A percentile compares a stretch with the other conserved stretches of the same genome.
phyloP scores from a whole-genome alignment of 1,139 yeast genomes.

The Kodamaea derodonti region DNA sequence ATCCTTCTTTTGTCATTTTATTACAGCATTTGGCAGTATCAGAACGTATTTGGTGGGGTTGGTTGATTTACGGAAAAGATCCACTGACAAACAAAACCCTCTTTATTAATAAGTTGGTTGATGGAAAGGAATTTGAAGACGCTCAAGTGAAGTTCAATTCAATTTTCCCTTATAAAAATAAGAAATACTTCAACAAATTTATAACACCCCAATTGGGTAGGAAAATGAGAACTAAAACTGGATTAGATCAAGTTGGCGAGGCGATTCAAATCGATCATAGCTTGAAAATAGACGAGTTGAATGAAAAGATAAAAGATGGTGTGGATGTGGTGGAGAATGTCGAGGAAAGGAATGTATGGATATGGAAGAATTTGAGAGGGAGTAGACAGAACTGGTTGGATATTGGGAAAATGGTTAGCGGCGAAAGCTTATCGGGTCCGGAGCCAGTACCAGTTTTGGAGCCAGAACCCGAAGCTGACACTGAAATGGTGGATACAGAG shows the following conservation, averaged over 20 bases:
- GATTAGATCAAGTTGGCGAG: conserved; percentile 21
- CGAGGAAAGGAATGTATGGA: conserved; percentile 24
- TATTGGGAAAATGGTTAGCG: conserved; percentile 11
- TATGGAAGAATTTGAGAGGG: conserved; percentile 30
- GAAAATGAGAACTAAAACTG: conserved; percentile 35
- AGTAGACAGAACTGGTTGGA: conserved; percentile 17
- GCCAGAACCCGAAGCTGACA: too few relatives aligned
- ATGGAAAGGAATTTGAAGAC: conserved; percentile 19
- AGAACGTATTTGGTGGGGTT: conserved; percentile 41
- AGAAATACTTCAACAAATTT: conserved; percentile 38
- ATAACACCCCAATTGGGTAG: conserved; percentile 45
- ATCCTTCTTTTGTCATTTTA: conserved; percentile 25
- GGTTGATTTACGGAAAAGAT: conserved; percentile 41
- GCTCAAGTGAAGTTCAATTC: conserved; percentile 15
- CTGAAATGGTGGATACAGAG: neutral
- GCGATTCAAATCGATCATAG: conserved; percentile 4
- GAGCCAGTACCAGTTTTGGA: too few relatives aligned
- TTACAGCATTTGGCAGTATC: conserved; percentile 24
- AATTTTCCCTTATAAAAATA: conserved; percentile 28
- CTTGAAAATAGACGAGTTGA: conserved; percentile 10
- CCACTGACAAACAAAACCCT: conserved; percentile 27
- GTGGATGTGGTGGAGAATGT: conserved; percentile 11
- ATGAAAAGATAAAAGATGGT: conserved; percentile 11
- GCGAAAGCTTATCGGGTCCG: conserved; percentile 14
- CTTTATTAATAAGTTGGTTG: conserved; percentile 21